These are phyloP conservation scores for Handroanthus guayacan DNA, from an alignment of 257 asterid species.

Conservation along the genomic window DNA sequence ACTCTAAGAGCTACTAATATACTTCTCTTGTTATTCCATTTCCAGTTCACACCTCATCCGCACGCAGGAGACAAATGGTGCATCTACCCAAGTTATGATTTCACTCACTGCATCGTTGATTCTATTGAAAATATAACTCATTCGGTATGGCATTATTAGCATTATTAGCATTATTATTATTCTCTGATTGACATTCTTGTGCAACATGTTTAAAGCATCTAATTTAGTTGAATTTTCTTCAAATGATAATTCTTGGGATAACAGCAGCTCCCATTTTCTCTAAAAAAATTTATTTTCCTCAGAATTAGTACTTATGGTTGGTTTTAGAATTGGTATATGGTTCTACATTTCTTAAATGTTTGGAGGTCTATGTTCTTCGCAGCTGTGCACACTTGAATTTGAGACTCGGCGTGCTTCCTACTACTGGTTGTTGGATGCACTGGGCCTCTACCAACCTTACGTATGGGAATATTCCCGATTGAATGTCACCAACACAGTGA, in stretches of 20 bases:
- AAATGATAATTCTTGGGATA: background rate
- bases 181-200: background rate
- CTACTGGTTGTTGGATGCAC: constrained; percentile 72
- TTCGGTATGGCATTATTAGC: constrained; percentile 63
- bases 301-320: background rate
- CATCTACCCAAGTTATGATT: constrained; percentile 98
- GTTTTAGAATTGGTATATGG: constrained; percentile 8
- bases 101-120: constrained; percentile 94
- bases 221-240: background rate
- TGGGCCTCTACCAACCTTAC: constrained; percentile 70
- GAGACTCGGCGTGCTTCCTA: constrained; percentile 86
- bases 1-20: constrained; percentile 32
- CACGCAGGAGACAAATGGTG: constrained; percentile 99
- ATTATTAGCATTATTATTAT: background rate
- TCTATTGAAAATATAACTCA: constrained; percentile 93
- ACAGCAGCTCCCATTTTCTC: background rate
- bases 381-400: constrained; percentile 84
- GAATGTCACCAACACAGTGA: constrained; percentile 72
- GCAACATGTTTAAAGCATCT: background rate
- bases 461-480: constrained; percentile 82
- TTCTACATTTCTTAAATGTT: constrained; percentile 7
- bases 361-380: constrained; percentile 27
- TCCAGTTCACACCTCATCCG: constrained; percentile 97
- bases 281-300: background rate
- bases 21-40: constrained; percentile 33